Evolutionary conservation across 2,329 filamentous ascomycete genomes (phyloP), one percentile per base, ranked within the genome.

Genomic region (Davidsoniella eucalypti): DNA sequence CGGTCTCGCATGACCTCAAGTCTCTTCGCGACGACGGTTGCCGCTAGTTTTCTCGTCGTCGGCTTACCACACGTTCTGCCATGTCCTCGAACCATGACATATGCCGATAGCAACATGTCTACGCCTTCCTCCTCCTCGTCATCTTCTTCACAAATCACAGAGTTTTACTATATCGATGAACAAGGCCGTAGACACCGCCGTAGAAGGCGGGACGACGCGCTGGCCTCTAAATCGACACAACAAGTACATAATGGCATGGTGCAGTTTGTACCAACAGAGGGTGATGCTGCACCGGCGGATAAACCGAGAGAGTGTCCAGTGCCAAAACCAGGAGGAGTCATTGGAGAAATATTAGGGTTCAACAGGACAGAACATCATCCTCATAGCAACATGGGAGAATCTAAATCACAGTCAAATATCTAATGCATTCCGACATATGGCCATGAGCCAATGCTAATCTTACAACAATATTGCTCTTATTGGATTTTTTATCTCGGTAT

Each of bases 1-100:
- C 82, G 88, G 65, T 96, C 90, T 57, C 82, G 86, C 59, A 85
- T 87, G 69, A 98, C 92, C 58, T 88, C 84, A 51, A 92, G 87
- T 43, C 81, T 98, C 54, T 98, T 98, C 69, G 87, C 87, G 47
- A 86, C 84, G n/a, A 96, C 90, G 1, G 76, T 96, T 50, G 73
- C 85, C 55, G 80, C 87, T 29, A 92, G 84, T 58, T 94, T 98
- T 65, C 75, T 94, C 55, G 88, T 98, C 55, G 92, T 98, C 49
- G 86, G 78, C 26, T 71, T 94, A 42, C 92, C 92, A 18, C 92
- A 98, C 64, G 62, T 93, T 26, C 76, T 98, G 16, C 92, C 92
- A 1, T 98, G 92, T 62, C 92, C 92, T 6, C 1, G 85, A 87
- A 43, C 85, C 85, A 70, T 77, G 29, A 76, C 80, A 33, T 82